Evolutionary conservation across 305 asterid genomes (phyloP), one percentile per base, ranked within the genome.

Genomic region (Fraxinus paxiana): DNA sequence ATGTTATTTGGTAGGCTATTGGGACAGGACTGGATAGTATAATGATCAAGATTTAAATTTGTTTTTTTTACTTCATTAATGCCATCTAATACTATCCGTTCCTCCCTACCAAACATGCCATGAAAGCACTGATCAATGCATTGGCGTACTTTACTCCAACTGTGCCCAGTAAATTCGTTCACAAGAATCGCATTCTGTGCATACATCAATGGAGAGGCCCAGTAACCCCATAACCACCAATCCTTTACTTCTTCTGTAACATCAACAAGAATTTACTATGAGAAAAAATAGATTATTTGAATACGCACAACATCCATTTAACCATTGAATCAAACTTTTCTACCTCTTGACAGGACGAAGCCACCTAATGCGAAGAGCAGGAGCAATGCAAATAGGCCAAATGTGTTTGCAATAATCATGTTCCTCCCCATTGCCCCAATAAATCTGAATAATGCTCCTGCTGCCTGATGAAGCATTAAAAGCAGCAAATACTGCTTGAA

Each of bases 191-290:
- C 97, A 76, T 85, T 91, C 78, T 91, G 96, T 72, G 88, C 94
- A 75, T 93, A 93, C 92, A 90, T 93, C 88, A 93, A 37, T 0
- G 96, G 94, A 3, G 97, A 93, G 34, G 88, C 7, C 92, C 92
- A 93, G 88, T 89, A 93, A 5, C 93, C 92, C 97, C 97, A 93
- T 0, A 90, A 3, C 97, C 94, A 92, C 97, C 97, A 92, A 15
- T 65, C 82, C 85, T 88, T 88, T 20, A 93, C 91, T 79, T 88
- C 83, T 37, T 85, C 98, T 93, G 88, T 67, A 65, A 54, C 75
- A 43, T 6, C 82, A 82, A 79, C n/a, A 65, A 48, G 61, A 71
- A 81, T 4, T 73, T 51, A 63, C 18, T 10, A 75, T 83, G 24
- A 86, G 83, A 41, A 72, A 72, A 26, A 28, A 35, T 37, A 8